Evolutionary conservation across 2,329 filamentous ascomycete species (phyloP).

Genomic region (Claviceps citrina): DNA sequence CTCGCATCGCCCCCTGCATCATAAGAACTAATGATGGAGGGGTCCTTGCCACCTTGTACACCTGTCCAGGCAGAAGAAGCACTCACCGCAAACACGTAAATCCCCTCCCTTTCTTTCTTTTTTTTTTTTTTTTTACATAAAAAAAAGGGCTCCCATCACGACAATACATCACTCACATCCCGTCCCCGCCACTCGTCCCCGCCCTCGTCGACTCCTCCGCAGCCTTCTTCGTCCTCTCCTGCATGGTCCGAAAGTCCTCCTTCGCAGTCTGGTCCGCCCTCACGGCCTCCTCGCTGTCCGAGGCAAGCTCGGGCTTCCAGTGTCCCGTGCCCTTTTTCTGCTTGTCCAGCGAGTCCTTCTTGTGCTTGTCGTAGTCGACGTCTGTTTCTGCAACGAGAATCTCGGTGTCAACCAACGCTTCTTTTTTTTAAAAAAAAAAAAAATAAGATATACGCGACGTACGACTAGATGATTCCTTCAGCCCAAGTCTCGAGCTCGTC

Average conservation of each 20-base stretch:
- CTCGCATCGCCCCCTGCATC: no score
- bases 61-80: no score
- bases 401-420: no score
- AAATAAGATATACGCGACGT: constrained; percentile 10
- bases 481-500: constrained; percentile 14
- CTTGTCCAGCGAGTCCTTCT: constrained; percentile 47
- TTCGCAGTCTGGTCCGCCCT: constrained; percentile 42
- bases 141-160: no score
- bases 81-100: no score
- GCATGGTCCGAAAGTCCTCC: constrained; percentile 31
- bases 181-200: constrained; percentile 33
- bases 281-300: constrained; percentile 64
- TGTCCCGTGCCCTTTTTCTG: constrained; percentile 53
- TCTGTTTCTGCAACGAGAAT: constrained; percentile 22
- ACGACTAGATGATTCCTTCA: constrained; percentile 25
- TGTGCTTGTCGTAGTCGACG: constrained; percentile 39
- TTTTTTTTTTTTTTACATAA: no score
- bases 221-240: constrained; percentile 42
- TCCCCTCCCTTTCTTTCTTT: no score
- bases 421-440: no score
- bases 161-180: constrained; percentile 21
- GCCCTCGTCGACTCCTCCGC: constrained; percentile 31
- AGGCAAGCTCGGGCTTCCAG: constrained; percentile 66
- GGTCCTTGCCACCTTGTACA: no score
- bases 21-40: no score